Evolutionary conservation across 495 filamentous ascomycete species (phyloP).

Genomic region (Podospora anserina): DNA sequence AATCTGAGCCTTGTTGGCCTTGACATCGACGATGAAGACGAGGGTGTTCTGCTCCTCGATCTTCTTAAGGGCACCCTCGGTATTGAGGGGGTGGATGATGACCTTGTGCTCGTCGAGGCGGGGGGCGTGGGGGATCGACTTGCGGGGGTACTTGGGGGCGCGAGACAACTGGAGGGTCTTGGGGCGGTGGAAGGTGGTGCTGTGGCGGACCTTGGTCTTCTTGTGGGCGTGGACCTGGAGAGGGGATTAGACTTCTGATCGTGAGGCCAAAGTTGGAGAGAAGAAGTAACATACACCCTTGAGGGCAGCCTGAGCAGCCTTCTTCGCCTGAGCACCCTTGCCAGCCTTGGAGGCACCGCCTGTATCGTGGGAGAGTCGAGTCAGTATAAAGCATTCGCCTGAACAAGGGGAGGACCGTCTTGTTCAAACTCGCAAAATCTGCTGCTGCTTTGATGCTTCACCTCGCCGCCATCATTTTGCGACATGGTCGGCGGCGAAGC

Average conservation of each 20-base stretch:
- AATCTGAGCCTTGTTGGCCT: constrained; percentile 99
- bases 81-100: constrained; percentile 83
- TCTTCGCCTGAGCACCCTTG: constrained; percentile 74
- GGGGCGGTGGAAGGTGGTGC: constrained; percentile 94
- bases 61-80: constrained; percentile 99
- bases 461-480: constrained; percentile 20
- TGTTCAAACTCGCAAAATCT: constrained; percentile 58
- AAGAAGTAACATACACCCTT: constrained; percentile 67
- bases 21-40: constrained; percentile 96
- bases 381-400: constrained; percentile 41
- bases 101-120: constrained; percentile 92
- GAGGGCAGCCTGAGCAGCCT: constrained; percentile 90
- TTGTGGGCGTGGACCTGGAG: constrained; percentile 72
- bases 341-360: constrained; percentile 58
- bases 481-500: constrained; percentile 24
- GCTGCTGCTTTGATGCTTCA: constrained; percentile 55
- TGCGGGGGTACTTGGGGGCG: constrained; percentile 93
- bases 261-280: background rate
- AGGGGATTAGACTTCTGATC: constrained; percentile 18
- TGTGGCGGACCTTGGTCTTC: constrained; percentile 83
- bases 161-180: constrained; percentile 92
- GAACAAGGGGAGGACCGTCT: constrained; percentile 34
- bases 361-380: constrained; percentile 26
- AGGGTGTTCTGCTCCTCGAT: constrained; percentile 99
- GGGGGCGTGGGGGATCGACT: constrained; percentile 83